Percentiles rank a stretch among this genome's conserved stretches.
Evolutionary conservation across 139 green algal species (phyloP).

Genomic region (Mesostigma viride): DNA sequence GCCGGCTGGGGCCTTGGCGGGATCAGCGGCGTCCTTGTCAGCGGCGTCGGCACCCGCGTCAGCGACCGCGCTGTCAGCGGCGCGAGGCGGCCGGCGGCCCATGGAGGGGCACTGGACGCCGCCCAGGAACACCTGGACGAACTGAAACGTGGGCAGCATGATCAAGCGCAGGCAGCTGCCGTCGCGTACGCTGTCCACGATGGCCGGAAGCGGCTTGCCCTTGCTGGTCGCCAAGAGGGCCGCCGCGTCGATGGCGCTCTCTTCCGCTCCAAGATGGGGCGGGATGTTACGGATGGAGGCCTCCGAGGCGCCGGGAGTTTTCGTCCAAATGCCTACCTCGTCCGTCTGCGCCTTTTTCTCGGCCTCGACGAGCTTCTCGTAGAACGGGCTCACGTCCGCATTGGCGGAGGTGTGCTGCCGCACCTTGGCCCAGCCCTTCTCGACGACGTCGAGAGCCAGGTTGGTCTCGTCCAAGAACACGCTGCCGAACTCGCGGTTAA

Average conservation of each 20-base stretch:
- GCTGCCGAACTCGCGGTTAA: constrained; percentile 76
- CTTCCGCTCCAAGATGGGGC: constrained; percentile 17
- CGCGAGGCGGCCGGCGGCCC: constrained; percentile 34
- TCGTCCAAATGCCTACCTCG: constrained; percentile 66
- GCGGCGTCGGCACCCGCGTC: too few species aligned
- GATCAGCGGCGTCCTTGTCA: too few species aligned
- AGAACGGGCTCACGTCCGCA: constrained; percentile 59
- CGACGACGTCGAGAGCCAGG: constrained; percentile 52
- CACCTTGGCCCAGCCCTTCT: constrained; percentile 71
- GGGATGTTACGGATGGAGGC: constrained; percentile 28
- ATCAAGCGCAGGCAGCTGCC: constrained; percentile 61
- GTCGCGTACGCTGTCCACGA: constrained; percentile 71
- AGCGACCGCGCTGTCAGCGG: too few species aligned
- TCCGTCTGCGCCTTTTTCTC: constrained; percentile 55
- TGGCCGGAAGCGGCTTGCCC: constrained; percentile 48
- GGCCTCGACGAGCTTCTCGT: constrained; percentile 61
- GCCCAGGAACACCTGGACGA: constrained; percentile 54
- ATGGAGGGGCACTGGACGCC: constrained; percentile 68
- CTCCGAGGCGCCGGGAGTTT: constrained; percentile 34
- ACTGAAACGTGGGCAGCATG: constrained; percentile 54
- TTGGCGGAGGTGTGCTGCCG: background rate
- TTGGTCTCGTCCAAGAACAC: constrained; percentile 77
- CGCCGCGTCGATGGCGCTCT: constrained; percentile 25
- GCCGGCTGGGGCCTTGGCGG: too few species aligned
- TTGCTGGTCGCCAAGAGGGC: constrained; percentile 43